phyloP scores from a whole-genome alignment of 768 basidiomycete species.

The Russula ochroleuca region DNA sequence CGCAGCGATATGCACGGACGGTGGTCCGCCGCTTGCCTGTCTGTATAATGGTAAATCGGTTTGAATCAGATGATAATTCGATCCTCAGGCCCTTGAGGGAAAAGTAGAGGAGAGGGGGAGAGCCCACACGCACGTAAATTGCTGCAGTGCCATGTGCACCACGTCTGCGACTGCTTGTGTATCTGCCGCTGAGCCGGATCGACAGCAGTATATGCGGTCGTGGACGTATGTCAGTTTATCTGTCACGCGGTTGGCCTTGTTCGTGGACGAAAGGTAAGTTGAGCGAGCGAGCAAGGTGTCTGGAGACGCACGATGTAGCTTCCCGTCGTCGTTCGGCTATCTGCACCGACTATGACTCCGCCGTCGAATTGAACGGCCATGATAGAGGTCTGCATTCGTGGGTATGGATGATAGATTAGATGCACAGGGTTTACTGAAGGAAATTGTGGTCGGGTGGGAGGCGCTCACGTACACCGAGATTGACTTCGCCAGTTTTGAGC shows the following conservation, averaged over 20 bases:
- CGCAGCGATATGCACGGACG: conserved; percentile 79
- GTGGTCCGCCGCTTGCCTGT: conserved; percentile 51
- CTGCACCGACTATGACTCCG: conserved; percentile 95
- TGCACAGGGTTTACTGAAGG: neutral
- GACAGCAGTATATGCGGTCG: conserved; percentile 98
- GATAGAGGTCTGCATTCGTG: conserved; percentile 81
- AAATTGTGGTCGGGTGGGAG: neutral
- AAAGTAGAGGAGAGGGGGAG: neutral
- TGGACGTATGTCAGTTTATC: conserved; percentile 97
- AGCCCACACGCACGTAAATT: conserved; percentile 53
- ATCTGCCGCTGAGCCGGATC: conserved; percentile 96
- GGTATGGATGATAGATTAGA: neutral
- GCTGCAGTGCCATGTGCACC: conserved; percentile 78
- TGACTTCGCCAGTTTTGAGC: conserved; percentile 93
- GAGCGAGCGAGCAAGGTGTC: no score
- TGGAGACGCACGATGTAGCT: conserved; percentile 79
- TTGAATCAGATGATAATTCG: neutral
- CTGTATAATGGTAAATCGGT: conserved; percentile 33
- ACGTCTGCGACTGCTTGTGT: conserved; percentile 95
- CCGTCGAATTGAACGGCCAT: conserved; percentile 97
- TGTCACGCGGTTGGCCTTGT: conserved; percentile 92
- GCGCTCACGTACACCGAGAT: conserved; percentile 75
- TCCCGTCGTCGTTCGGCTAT: conserved; percentile 95
- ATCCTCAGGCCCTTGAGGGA: conserved; percentile 8
- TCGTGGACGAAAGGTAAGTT: neutral